Evolutionary conservation across 2,329 filamentous ascomycete genomes (phyloP), one percentile per base, ranked within the genome.

Genomic region (Fusarium humuli): DNA sequence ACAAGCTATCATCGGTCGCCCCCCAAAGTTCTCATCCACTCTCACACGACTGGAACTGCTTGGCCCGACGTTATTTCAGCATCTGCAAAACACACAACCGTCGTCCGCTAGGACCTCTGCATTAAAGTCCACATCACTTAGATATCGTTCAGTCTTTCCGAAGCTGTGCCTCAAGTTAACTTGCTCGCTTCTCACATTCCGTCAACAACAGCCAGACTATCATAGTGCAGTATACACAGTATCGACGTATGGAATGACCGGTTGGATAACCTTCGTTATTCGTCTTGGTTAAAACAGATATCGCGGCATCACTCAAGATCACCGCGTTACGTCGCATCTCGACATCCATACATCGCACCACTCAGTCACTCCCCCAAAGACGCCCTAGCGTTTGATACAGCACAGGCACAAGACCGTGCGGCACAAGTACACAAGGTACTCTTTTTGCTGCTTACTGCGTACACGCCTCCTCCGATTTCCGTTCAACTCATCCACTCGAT

Each of bases 401-500:
- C 57, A 59, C 65, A 65, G 69, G 67, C 49, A 61, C 59, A 71
- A 69, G 66, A 64, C 68, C 29, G 56, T 72, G 57, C 57, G 68
- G 60, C 68, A 69, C 68, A 61, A 56, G 64, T 68, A 57, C 46
- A 42, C 49, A 42, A 53, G 32, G 49, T 53, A 53, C 56, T 47
- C 56, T 32, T 37, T 37, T 23, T 52, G 22, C 34, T 53, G 34
- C 34, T 53, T 41, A 37, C 68, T 70, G 27, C 27, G 41, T 60
- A 54, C 72, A 64, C 72, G 40, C 73, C 65, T 67, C 68, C 70
- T 68, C 67, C 66, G 60, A 59, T 48, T 50, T 72, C 61, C 69
- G 62, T 65, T 45, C 67, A 67, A 67, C 56, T 61, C 61, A 58
- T 68, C 63, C 73, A 65, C 70, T 75, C 64, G 72, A 75, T 75